phyloP scores from a whole-genome alignment of 2,329 filamentous ascomycete species.

The Penicillium hordei region DNA sequence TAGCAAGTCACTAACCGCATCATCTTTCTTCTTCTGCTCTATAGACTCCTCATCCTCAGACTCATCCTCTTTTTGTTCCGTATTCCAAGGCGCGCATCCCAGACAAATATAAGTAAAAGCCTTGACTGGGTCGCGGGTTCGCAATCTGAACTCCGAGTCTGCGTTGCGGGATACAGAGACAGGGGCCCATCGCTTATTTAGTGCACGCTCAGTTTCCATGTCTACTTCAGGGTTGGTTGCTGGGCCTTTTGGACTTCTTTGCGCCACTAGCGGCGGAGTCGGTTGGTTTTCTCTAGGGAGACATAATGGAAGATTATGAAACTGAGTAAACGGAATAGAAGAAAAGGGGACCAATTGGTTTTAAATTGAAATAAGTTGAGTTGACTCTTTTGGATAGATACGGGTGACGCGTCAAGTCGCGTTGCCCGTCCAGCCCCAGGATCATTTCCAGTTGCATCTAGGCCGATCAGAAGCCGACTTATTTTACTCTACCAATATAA shows the following conservation, averaged over 20 bases:
- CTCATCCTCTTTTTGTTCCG: background rate
- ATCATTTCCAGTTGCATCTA: background rate
- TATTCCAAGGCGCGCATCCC: background rate
- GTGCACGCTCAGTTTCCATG: background rate
- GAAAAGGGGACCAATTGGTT: background rate
- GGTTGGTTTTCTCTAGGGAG: background rate
- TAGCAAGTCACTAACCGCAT: background rate
- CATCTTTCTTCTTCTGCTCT: conserved; percentile 1
- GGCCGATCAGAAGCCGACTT: background rate
- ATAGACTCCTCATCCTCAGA: background rate
- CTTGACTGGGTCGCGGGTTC: background rate
- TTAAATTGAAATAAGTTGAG: background rate
- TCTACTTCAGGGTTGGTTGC: background rate
- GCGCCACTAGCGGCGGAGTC: background rate
- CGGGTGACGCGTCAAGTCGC: background rate
- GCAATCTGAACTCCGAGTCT: background rate
- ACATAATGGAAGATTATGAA: background rate
- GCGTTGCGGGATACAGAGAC: conserved; percentile 1
- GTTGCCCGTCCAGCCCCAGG: background rate
- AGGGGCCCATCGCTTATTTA: background rate
- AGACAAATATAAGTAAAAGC: background rate
- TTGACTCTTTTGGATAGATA: background rate
- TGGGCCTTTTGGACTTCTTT: background rate
- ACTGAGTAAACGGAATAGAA: background rate
- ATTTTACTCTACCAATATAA: no score